phyloP scores from a whole-genome alignment of 2,329 filamentous ascomycete species.

The Ceratocystis papillata region DNA sequence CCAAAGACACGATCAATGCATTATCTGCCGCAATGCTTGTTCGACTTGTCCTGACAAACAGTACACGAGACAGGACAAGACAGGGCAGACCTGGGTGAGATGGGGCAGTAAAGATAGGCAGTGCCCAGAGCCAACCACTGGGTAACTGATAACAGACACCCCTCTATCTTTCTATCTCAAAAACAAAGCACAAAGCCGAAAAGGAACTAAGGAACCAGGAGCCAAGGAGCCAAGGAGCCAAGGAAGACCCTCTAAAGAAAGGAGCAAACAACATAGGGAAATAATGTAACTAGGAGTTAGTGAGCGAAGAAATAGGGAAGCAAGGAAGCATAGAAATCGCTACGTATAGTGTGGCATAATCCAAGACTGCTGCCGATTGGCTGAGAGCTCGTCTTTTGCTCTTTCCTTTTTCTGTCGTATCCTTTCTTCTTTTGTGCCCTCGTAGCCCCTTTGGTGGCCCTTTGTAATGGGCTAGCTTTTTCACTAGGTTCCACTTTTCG shows the following conservation, averaged over 20 bases:
- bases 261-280: not conserved
- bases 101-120: no score
- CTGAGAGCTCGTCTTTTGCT: not conserved
- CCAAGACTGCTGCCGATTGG: not conserved
- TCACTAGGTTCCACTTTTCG: constrained; percentile 6
- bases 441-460: not conserved
- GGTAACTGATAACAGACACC: no score
- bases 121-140: no score
- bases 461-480: not conserved
- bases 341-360: not conserved
- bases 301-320: not conserved
- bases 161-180: no score
- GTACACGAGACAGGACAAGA: not conserved
- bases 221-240: not conserved
- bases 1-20: not conserved
- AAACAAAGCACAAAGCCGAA: no score
- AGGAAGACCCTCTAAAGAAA: not conserved
- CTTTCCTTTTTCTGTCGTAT: not conserved
- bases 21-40: not conserved
- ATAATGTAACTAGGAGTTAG: not conserved
- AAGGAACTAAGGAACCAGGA: not conserved
- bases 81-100: not conserved
- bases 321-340: not conserved
- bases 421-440: no score
- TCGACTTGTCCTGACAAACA: not conserved